Base-by-base conservation (phyloP, 2,329 filamentous ascomycete genomes). In the Penicillium glabrum region DNA sequence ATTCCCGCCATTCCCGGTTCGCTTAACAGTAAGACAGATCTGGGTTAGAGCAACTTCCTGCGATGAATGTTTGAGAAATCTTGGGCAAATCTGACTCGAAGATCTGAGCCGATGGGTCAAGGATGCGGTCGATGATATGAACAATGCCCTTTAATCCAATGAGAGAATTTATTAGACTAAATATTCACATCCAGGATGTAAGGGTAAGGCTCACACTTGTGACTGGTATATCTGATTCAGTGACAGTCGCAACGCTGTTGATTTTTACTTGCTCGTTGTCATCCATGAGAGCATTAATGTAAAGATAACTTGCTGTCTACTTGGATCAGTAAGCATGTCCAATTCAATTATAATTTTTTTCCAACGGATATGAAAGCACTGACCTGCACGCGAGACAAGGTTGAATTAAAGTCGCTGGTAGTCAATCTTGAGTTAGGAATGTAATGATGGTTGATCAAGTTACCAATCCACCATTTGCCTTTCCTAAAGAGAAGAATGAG, bases 391-490 rank as follows among this genome's bases (percentile, higher is more conserved):
- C 35, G 35, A n/a, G 35, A 37, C 5, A 27, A 39, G 11, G 35
- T n/a, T 50, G 19, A 7, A 7, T 50, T 50, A 14, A 50, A 50
- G 33, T 29, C 29, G 35, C 33, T 27, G 33, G 47, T 41, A 10
- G 33, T 43, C 14, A 50, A 29, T 13, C 31, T 41, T 8, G 47
- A 41, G 41, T 50, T 50, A n/a, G 47, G 47, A 2, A 50, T 19
- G 26, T 50, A 50, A 29, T 50, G 47, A 19, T 50, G 31, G 14
- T 39, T 39, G 21, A 50, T 39, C 14, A 41, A 26, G 35, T 50
- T 50, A 13, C 47, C 47, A 27, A 50, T 21, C 47, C 47, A 50
- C 47, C 47, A 50, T 48, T 48, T 48, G 6, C 46, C 46, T 24
- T 48, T 48, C 2, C 46, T 48, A 10, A 33, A 48, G 8, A 48